Conservation (phyloP, 2,329 filamentous ascomycete species). For the Pleurostoma richardsiae region DNA sequence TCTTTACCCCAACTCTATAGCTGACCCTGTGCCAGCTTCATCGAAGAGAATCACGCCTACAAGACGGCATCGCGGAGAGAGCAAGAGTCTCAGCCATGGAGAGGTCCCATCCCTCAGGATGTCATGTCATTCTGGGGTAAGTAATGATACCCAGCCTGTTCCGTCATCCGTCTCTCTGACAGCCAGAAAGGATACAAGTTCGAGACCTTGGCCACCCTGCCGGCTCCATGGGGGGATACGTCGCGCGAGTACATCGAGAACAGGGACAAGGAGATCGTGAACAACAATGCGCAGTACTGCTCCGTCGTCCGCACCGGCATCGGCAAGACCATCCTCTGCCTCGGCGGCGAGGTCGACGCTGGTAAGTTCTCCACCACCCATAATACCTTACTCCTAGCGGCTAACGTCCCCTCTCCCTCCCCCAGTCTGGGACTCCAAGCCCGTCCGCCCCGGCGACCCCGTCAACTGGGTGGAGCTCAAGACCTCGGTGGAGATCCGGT, state of each 20-base stretch:
- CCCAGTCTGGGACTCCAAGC: constrained; percentile 79
- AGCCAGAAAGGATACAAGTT: constrained; percentile 80
- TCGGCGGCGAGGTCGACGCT: constrained; percentile 92
- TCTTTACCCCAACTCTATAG: not conserved
- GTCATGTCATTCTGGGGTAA: constrained; percentile 91
- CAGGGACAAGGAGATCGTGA: constrained; percentile 67
- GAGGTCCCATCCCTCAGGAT: constrained; percentile 55
- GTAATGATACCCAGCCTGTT: not conserved
- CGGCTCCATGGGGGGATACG: constrained; percentile 67
- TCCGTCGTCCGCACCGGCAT: constrained; percentile 88
- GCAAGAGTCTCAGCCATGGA: constrained; percentile 44
- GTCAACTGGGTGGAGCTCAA: constrained; percentile 96
- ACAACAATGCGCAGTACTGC: constrained; percentile 92
- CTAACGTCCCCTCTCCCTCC: constrained; percentile 3
- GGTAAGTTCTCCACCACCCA: constrained; percentile 41
- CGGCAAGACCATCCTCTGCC: constrained; percentile 66
- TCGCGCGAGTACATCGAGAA: constrained; percentile 73
- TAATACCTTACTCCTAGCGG: constrained; percentile 1
- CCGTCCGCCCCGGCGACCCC: constrained; percentile 55
- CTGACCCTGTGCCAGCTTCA: constrained; percentile 54
- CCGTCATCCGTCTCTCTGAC: not conserved
- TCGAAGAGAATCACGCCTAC: constrained; percentile 82
- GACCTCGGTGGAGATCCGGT: constrained; percentile 69
- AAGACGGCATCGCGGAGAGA: constrained; percentile 58
- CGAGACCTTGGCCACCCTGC: constrained; percentile 76